Evolutionary conservation across 768 basidiomycete genomes (phyloP).

Genomic region (Auriscalpium vulgare): DNA sequence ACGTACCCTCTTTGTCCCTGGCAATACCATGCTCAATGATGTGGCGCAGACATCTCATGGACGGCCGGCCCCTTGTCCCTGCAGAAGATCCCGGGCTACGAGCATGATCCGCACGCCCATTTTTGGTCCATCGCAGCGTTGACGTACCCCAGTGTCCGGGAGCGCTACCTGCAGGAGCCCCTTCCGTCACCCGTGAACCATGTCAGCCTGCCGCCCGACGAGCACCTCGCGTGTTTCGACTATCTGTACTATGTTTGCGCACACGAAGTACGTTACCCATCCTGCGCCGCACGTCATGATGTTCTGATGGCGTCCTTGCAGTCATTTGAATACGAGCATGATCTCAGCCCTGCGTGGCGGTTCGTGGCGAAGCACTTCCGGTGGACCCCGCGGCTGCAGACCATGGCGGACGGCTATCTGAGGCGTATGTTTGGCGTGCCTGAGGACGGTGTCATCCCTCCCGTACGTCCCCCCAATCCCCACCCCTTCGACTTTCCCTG

Average conservation of each 20-base stretch:
- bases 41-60: conserved; percentile 26
- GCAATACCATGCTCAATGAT: conserved; percentile 1
- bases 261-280: conserved; percentile 16
- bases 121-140: conserved; percentile 27
- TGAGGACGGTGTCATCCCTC: conserved; percentile 21
- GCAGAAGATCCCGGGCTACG: conserved; percentile 24
- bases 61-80: conserved; percentile 26
- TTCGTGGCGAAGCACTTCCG: conserved; percentile 26
- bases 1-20: not conserved
- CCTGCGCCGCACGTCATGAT: not conserved
- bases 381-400: conserved; percentile 25
- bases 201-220: conserved; percentile 24
- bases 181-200: conserved; percentile 21
- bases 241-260: conserved; percentile 33
- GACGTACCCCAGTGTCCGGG: conserved; percentile 25
- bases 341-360: conserved; percentile 29
- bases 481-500: not conserved
- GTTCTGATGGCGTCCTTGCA: conserved; percentile 14
- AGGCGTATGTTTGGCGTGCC: conserved; percentile 21
- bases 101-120: conserved; percentile 25
- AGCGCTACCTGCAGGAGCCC: conserved; percentile 17
- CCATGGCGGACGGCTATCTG: conserved; percentile 24
- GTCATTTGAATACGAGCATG: conserved; percentile 23
- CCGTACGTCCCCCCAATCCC: conserved; percentile 18
- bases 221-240: conserved; percentile 34